Evolutionary conservation across 441 rosid genomes (phyloP), one percentile per base, ranked within the genome.

Genomic region (Aleurites moluccanus): DNA sequence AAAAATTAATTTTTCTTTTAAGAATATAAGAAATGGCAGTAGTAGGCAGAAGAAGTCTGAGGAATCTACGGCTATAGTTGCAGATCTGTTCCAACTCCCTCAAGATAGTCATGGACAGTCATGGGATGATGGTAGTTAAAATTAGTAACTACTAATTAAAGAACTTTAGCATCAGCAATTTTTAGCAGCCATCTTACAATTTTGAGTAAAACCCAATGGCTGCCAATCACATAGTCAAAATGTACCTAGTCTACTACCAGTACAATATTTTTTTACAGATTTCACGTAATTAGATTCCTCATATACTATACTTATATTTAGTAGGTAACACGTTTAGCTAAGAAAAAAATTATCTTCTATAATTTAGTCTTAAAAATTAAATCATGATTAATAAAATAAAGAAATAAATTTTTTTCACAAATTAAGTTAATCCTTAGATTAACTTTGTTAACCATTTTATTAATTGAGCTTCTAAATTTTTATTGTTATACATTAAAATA

Each of bases 21-120:
- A 64, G 77, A 78, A 78, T 78, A 74, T 47, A 62, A 69, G 50
- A 33, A 10, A 33, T 47, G 50, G 72, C 56, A n/a, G 59, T 53
- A 21, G 0, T 3, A 2, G 2, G 23, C 14, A 57, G 64, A 45
- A 69, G 38, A 59, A 50, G 33, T 15, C 25, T 14, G 33, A 72
- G 69, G 78, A 77, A 79, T 79, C 82, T 73, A 76, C 18, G 52
- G 78, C 27, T 61, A 67, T 67, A 69, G 60, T 63, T 73, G 79
- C 73, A 73, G 81, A 80, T 83, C 75, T 77, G 69, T 64, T 76
- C 83, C 73, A 49, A 6, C 69, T 53, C 40, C 40, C 40, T 38
- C 13, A 55, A 55, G 27, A 55, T 55, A n/a, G 13, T n/a, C 10
- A 55, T 52, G 21, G 23, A 52, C 33, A 1, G 33, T 30, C 33